Percentiles rank a stretch among this genome's conserved stretches.
Conservation (phyloP, 768 basidiomycete genomes). For the Rhodotorula taiwanensis region DNA sequence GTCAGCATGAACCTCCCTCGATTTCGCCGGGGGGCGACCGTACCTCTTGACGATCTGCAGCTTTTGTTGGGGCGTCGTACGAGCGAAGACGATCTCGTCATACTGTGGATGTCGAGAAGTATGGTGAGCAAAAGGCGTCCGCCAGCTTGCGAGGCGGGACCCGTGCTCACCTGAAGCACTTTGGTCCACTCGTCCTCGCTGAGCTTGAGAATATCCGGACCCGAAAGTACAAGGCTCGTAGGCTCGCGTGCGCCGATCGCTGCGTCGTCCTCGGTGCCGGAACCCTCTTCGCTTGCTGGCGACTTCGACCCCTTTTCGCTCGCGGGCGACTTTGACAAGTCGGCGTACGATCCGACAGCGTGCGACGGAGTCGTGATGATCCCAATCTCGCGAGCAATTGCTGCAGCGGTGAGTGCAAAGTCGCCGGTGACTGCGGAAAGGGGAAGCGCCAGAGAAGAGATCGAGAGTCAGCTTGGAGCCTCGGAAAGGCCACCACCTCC, state of each 20-base stretch:
- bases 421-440: constrained; percentile 47
- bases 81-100: constrained; percentile 54
- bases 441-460: too few relatives aligned
- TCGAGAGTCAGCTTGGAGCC: constrained; percentile 40
- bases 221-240: constrained; percentile 47
- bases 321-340: not conserved
- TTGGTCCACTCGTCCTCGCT: constrained; percentile 44
- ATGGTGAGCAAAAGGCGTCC: constrained; percentile 16
- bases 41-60: constrained; percentile 59
- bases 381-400: constrained; percentile 59
- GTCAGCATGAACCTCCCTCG: too few relatives aligned
- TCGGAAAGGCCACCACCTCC: too few relatives aligned
- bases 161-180: constrained; percentile 41
- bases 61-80: constrained; percentile 62
- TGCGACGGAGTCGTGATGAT: constrained; percentile 47
- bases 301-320: constrained; percentile 8
- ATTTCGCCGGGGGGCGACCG: too few relatives aligned
- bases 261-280: not conserved
- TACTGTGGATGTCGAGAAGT: too few relatives aligned
- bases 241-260: constrained; percentile 37
- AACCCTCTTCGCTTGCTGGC: too few relatives aligned
- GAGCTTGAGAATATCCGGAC: constrained; percentile 46
- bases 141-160: constrained; percentile 40
- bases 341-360: not conserved
- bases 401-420: constrained; percentile 54